Conservation (phyloP, 2,329 filamentous ascomycete genomes). For the Aspergillus fischeri region DNA sequence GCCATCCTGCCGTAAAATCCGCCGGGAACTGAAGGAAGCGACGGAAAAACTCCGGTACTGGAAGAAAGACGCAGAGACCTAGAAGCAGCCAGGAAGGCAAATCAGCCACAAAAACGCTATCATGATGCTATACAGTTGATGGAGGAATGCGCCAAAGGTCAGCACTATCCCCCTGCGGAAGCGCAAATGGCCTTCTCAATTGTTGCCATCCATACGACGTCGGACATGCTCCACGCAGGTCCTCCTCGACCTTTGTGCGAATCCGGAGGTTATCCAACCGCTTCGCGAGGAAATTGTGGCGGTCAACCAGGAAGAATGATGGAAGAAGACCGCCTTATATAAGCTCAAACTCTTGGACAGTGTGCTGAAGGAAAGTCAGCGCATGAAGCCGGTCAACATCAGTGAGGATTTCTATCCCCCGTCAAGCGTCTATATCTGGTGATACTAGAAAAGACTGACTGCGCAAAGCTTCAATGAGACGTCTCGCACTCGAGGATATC, state of each 20-base stretch:
- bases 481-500: slow-evolving; percentile 1
- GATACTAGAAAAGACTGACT: no score
- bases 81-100: not conserved
- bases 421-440: not conserved
- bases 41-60: slow-evolving; percentile 1
- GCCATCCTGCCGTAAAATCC: slow-evolving; percentile 10
- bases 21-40: slow-evolving; percentile 6
- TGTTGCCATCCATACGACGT: slow-evolving; percentile 20
- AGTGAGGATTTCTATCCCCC: slow-evolving; percentile 3
- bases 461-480: not conserved
- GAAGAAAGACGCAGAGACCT: slow-evolving; percentile 1
- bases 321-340: slow-evolving; percentile 35
- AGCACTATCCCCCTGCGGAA: slow-evolving; percentile 15
- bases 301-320: slow-evolving; percentile 19
- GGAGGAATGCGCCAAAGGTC: slow-evolving; percentile 20
- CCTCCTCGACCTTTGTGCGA: slow-evolving; percentile 15
- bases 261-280: slow-evolving; percentile 5
- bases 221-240: slow-evolving; percentile 20
- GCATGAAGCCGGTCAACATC: slow-evolving; percentile 25
- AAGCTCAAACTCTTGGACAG: slow-evolving; percentile 42
- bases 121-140: slow-evolving; percentile 23
- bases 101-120: not conserved
- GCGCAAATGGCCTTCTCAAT: slow-evolving; percentile 18
- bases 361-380: slow-evolving; percentile 38
- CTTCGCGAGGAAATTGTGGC: slow-evolving; percentile 19